These are phyloP conservation scores for Podila minutissima DNA, from an alignment of 192 early-diverging fungal genomes.

Conservation along the genomic window DNA sequence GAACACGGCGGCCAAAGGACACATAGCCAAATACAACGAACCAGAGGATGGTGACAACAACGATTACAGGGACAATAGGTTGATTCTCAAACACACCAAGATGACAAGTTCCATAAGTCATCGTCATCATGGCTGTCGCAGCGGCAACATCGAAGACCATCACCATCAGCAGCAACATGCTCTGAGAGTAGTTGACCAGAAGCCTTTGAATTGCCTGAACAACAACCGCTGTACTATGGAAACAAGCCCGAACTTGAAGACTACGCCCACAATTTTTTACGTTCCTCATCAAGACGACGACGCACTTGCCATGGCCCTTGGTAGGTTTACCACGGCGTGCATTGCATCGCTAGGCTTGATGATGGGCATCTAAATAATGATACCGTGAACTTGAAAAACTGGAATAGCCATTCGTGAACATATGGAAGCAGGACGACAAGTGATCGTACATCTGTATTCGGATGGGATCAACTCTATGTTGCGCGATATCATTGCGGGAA, in stretches of 20 bases:
- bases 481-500: conserved; percentile 31
- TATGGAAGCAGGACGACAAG: conserved; percentile 21
- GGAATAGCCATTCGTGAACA: conserved; percentile 36
- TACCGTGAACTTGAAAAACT: no score
- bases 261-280: conserved; percentile 33
- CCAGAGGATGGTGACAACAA: neutral
- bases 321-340: conserved; percentile 2
- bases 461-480: conserved; percentile 38
- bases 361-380: no score
- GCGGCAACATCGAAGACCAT: neutral
- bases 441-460: conserved; percentile 44
- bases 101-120: neutral
- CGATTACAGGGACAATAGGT: neutral
- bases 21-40: neutral
- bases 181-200: neutral
- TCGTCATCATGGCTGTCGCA: neutral
- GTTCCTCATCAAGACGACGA: conserved; percentile 47
- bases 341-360: neutral
- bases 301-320: conserved; percentile 41
- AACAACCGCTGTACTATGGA: neutral
- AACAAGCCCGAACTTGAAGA: conserved; percentile 5
- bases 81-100: neutral
- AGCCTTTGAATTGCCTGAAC: neutral
- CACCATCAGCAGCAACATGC: neutral
- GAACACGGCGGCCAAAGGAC: neutral